These are phyloP conservation scores for Aspergillus nidulans DNA, from an alignment of 495 filamentous ascomycete species.

Conservation along the genomic window DNA sequence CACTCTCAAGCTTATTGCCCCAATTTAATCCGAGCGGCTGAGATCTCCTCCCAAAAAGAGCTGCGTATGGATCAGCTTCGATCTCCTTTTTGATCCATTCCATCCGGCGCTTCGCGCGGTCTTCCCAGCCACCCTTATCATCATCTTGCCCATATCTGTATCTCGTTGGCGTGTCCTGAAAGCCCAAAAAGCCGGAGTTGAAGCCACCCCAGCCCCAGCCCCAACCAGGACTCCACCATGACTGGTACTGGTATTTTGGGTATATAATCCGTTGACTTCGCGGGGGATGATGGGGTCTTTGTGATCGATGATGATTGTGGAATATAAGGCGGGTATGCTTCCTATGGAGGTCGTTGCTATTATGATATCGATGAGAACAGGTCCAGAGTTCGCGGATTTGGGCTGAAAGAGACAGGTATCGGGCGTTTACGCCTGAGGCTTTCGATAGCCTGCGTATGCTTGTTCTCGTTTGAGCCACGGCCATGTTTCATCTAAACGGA, in stretches of 20 bases:
- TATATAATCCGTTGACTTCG: not conserved
- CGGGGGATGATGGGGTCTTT: conserved; percentile 13
- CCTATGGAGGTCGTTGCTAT: not conserved
- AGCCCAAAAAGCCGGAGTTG: conserved; percentile 15
- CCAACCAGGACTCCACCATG: conserved; percentile 13
- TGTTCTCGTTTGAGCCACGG: not conserved
- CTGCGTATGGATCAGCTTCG: conserved; percentile 37
- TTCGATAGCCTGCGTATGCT: not conserved
- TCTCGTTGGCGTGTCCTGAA: not conserved
- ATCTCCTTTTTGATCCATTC: conserved; percentile 33
- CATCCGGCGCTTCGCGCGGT: conserved; percentile 23
- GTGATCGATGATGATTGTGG: conserved; percentile 9
- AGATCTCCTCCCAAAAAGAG: conserved; percentile 38
- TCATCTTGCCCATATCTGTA: conserved; percentile 3
- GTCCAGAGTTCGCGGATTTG: conserved; percentile 6
- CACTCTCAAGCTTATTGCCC: conserved; percentile 13
- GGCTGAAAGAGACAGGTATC: not conserved
- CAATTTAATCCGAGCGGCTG: conserved; percentile 17
- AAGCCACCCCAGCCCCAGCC: conserved; percentile 1
- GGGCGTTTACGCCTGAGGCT: not conserved
- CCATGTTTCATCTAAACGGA: not conserved
- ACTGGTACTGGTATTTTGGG: conserved; percentile 2
- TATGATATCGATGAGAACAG: not conserved
- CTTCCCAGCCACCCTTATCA: conserved; percentile 19
- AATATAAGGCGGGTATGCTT: conserved; percentile 4